Base-by-base conservation (phyloP, 192 early-diverging fungal genomes). In the Umbelopsis vinacea region DNA sequence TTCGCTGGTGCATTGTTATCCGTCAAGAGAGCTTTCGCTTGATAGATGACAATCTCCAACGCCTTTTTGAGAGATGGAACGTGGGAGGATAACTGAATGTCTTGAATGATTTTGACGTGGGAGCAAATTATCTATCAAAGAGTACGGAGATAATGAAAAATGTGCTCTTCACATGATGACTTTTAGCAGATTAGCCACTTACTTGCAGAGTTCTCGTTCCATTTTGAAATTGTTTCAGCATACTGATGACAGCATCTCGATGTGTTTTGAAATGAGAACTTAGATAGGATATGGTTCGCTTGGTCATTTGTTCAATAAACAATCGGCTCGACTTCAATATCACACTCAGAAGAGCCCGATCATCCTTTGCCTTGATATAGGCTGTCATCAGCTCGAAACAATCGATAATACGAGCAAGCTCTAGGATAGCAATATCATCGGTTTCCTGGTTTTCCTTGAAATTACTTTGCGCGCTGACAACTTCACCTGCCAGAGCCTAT, bases 41-140 rank as follows among this genome's bases (percentile, higher is more conserved):
- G 85, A 75, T 88, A 94, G 15, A 94, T 78, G 3, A 94, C 85
- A 63, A 78, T 83, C 69, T 94, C 93, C 52, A 94, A 81, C 26
- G 85, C 88, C 48, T 87, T 88, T 70, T 90, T 92, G 26, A 88
- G 76, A 14, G 83, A 77, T 12, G 93, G 93, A 0, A 94, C 93
- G 73, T 83, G 82, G 6, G 85, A 76, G 50, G 89, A 82, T 26
- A 94, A 70, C 35, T 71, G 68, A 0, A 82, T 80, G 53, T 94
- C 91, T 72, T 87, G 89, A 5, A 82, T 81, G 10, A 85, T 88
- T 68, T 94, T 94, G 17, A 89, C 90, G 74, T 94, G 92, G 40
- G 87, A 87, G 68, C 93, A 94, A 22, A 94, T 87, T 67, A 76
- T 86, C 84, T 94, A 87, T 40, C 78, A 37, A 3, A 74, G 26